Percentiles rank a stretch among this genome's conserved stretches.
These are phyloP conservation scores for Iris pallida DNA, from an alignment of 116 monocot genomes.

Conservation along the genomic window DNA sequence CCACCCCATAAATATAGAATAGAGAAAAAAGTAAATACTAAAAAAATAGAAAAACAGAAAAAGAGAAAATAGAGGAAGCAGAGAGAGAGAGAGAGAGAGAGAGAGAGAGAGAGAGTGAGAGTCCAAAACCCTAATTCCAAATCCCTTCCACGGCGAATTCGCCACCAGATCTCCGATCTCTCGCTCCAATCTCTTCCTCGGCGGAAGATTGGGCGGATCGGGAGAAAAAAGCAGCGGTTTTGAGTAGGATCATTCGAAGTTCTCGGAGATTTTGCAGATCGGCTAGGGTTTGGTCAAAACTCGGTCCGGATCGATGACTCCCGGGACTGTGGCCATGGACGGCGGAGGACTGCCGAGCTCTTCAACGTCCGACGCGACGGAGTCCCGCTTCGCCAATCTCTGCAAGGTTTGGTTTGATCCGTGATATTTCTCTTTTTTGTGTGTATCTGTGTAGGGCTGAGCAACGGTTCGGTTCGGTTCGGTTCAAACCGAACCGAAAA, in stretches of 20 bases:
- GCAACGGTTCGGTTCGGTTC: too few species aligned
- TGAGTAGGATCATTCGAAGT: neutral
- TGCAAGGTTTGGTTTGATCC: conserved; percentile 49
- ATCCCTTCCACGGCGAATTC: neutral
- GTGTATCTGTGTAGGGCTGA: too few species aligned
- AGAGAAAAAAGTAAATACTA: neutral
- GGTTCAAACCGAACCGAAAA: too few species aligned
- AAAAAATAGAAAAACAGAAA: conserved; percentile 2
- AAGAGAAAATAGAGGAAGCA: conserved; percentile 2
- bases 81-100: neutral
- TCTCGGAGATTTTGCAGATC: conserved; percentile 6
- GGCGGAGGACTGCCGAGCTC: conserved; percentile 18
- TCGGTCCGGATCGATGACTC: conserved; percentile 19
- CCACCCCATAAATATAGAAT: neutral
- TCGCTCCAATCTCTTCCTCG: too few species aligned
- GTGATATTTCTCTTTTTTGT: neutral
- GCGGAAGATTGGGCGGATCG: too few species aligned
- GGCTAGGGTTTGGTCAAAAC: conserved; percentile 21
- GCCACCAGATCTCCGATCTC: neutral
- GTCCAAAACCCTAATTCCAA: too few species aligned
- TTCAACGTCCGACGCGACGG: conserved; percentile 20
- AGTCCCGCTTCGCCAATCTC: conserved; percentile 44
- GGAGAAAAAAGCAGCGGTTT: neutral
- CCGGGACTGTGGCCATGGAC: conserved; percentile 20
- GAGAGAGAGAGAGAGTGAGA: neutral